These are phyloP conservation scores for Rhodotorula toruloides DNA, from an alignment of 768 basidiomycete genomes.

Conservation along the genomic window DNA sequence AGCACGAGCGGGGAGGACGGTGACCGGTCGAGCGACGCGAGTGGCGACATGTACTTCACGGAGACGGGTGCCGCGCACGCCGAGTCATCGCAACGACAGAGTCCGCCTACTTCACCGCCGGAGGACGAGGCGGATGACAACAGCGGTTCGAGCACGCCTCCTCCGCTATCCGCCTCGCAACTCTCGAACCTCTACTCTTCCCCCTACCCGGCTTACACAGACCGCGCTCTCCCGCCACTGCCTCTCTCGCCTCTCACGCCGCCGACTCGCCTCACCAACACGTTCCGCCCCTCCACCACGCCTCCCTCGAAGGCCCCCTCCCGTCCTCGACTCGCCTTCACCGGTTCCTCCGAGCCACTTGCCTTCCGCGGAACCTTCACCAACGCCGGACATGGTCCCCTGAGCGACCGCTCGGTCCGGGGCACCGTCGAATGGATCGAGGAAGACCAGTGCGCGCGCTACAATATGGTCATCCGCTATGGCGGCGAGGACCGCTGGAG, in stretches of 20 bases:
- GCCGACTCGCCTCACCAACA: background rate
- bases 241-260: background rate
- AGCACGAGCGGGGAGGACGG: background rate
- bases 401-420: constrained; percentile 12
- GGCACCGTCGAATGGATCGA: constrained; percentile 14
- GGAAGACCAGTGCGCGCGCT: background rate
- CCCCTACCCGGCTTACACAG: background rate
- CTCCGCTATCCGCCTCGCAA: background rate
- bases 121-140: background rate
- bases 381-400: background rate
- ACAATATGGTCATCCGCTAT: constrained; percentile 19
- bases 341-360: constrained; percentile 13
- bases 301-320: background rate
- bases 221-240: background rate
- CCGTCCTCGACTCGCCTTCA: constrained; percentile 13
- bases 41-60: background rate
- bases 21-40: too few species aligned
- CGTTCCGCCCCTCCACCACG: background rate
- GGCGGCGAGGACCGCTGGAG: constrained; percentile 19
- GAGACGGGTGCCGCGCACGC: background rate
- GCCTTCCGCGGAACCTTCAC: constrained; percentile 12
- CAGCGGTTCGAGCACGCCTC: background rate
- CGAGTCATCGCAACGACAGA: background rate
- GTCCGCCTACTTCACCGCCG: background rate
- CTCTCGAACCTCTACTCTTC: background rate